phyloP scores from a whole-genome alignment of 805 yeast species.

The Starmerella vitae region DNA sequence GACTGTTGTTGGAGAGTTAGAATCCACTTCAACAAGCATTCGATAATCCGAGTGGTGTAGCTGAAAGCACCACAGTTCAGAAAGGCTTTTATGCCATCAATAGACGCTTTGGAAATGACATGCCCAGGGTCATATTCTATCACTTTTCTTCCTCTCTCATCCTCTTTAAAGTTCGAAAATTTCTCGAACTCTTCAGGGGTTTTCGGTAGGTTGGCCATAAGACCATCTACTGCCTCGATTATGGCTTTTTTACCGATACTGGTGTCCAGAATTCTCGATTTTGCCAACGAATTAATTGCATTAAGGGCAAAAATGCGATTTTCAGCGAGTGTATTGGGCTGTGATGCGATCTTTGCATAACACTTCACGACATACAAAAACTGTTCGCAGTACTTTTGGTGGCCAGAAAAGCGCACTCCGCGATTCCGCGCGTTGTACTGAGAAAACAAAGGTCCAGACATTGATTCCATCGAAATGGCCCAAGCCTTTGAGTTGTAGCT shows the following conservation, averaged over 20 bases:
- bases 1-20: constrained; percentile 28
- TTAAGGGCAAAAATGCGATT: constrained; percentile 31
- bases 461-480: constrained; percentile 45
- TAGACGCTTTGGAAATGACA: not conserved
- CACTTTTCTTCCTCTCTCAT: not conserved
- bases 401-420: constrained; percentile 52
- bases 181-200: constrained; percentile 2
- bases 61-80: constrained; percentile 8
- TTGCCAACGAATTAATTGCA: constrained; percentile 31
- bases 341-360: constrained; percentile 17
- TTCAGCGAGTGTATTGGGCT: constrained; percentile 15
- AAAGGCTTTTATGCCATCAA: constrained; percentile 4
- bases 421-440: constrained; percentile 41
- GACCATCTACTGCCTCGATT: constrained; percentile 19
- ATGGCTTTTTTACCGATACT: constrained; percentile 23
- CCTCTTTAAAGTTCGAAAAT: not conserved
- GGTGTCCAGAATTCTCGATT: constrained; percentile 27
- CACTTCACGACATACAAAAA: constrained; percentile 30
- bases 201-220: constrained; percentile 18
- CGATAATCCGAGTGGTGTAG: constrained; percentile 7
- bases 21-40: constrained; percentile 9
- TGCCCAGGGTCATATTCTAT: not conserved
- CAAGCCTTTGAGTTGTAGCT: constrained; percentile 3
- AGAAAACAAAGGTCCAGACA: constrained; percentile 22
- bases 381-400: constrained; percentile 39